Conservation (phyloP, 345 rosid species). For the Corymbia maculata region DNA sequence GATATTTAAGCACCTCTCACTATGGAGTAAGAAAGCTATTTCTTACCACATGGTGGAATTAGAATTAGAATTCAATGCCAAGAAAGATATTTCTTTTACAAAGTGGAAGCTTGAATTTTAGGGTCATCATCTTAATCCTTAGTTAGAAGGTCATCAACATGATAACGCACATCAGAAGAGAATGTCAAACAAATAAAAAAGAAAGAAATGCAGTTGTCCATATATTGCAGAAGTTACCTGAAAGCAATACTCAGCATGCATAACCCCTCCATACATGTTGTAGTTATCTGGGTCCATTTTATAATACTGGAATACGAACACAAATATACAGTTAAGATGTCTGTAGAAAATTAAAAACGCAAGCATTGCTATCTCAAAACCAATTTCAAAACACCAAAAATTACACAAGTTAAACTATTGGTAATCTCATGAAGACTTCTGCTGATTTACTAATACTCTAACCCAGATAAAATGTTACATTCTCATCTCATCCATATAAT, state of each 20-base stretch:
- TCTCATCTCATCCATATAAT: neutral
- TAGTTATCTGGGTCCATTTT: slow-evolving; percentile 73
- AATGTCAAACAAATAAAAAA: neutral
- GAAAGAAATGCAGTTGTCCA: neutral
- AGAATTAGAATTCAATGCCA: neutral
- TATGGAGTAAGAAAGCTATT: neutral
- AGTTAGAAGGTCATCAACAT: neutral
- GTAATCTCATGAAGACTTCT: neutral
- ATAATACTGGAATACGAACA: slow-evolving; percentile 41
- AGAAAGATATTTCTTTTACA: neutral
- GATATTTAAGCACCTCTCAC: neutral
- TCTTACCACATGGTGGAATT: neutral
- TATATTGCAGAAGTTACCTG: slow-evolving; percentile 40
- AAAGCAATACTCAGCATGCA: slow-evolving; percentile 81
- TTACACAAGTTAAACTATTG: neutral
- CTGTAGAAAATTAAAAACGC: neutral
- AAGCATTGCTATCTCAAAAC: neutral
- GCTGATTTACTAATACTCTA: neutral
- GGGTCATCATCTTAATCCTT: neutral
- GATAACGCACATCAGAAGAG: neutral
- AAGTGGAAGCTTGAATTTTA: neutral
- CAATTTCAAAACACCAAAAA: neutral
- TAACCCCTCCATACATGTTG: slow-evolving; percentile 67
- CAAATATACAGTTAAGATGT: neutral
- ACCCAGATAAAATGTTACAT: neutral